Percentiles rank a stretch among this genome's conserved stretches.
phyloP scores from a whole-genome alignment of 768 basidiomycete genomes.

The Mycena alexandri region DNA sequence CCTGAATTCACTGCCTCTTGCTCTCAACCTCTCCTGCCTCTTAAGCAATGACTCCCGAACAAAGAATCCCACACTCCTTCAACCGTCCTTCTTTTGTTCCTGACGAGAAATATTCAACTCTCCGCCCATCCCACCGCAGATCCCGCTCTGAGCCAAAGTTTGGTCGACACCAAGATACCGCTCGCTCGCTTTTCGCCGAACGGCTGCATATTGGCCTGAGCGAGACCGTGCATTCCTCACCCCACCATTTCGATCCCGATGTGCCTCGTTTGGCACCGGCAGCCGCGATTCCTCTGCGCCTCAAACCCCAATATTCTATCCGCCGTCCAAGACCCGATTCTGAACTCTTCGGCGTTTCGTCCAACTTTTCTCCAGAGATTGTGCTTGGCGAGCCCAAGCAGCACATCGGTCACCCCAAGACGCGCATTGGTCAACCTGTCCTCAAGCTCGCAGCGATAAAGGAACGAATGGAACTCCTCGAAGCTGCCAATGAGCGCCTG shows the following conservation, averaged over 20 bases:
- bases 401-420: slow-evolving; percentile 24
- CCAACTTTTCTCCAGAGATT: slow-evolving; percentile 1
- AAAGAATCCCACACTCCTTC: slow-evolving; percentile 21
- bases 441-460: slow-evolving; percentile 33
- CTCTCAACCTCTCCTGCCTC: slow-evolving; percentile 8
- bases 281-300: slow-evolving; percentile 6
- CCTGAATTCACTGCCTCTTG: not conserved
- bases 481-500: slow-evolving; percentile 43
- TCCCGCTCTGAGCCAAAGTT: slow-evolving; percentile 21
- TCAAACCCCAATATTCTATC: slow-evolving; percentile 28
- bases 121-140: slow-evolving; percentile 20
- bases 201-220: not conserved
- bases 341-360: not conserved
- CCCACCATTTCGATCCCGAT: not conserved
- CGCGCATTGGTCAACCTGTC: slow-evolving; percentile 20
- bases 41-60: slow-evolving; percentile 8
- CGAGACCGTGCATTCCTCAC: not conserved
- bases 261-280: not conserved
- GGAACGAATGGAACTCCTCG: slow-evolving; percentile 40
- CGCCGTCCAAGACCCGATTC: slow-evolving; percentile 27
- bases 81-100: slow-evolving; percentile 7
- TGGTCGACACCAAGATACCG: not conserved
- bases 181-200: slow-evolving; percentile 1
- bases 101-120: not conserved
- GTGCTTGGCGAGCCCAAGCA: slow-evolving; percentile 25